Base-by-base conservation (phyloP, 805 yeast species). In the Clavispora vitiphila region DNA sequence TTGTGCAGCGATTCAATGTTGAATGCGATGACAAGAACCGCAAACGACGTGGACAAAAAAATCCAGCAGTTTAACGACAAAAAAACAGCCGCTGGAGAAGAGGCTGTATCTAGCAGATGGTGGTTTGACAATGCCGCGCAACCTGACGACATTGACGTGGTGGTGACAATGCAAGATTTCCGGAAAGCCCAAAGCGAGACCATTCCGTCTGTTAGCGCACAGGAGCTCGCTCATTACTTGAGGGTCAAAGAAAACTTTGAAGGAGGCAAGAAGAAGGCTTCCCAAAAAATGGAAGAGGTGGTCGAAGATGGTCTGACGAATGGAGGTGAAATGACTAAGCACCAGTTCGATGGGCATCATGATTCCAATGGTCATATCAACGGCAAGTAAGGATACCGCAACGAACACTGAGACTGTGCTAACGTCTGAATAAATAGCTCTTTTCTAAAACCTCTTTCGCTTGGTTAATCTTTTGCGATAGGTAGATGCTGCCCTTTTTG, bases 1-100 rank as follows among this genome's bases (percentile, higher is more conserved):
- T 67, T 93, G 44, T 88, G 97, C 58, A 85, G 96, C 0, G 98
- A 93, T 62, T 86, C 98, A 0, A 88, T 91, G 93, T 72, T 91
- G 52, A 88, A 88, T 61, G 96, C 98, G 2, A 91, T 93, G 97
- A 86, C 93, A 1, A 70, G 98, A 51, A 80, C 83, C 0, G 96
- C 98, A 1, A 71, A 71, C 8, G 78, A 74, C 26, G 88, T 85
- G 12, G 98, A 93, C 55, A 54, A 49, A 1, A 83, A 82, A 56
- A 74, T 90, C 25, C 64, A 67, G 26, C 46, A 52, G 21, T 79
- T 71, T 51, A 88, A 86, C 56, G 46, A 51, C 15, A 48, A 45
- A 4, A 45, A 60, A 25, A 52, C 38, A 2, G 55, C 46, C 4
- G 54, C 53, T 4, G 70, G 71, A 4, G 57, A 59, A 12, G 71